Percentiles rank a stretch among this genome's conserved stretches.
Evolutionary conservation across 2,329 filamentous ascomycete species (phyloP).

Genomic region (Lecanoromycetidae sp.): DNA sequence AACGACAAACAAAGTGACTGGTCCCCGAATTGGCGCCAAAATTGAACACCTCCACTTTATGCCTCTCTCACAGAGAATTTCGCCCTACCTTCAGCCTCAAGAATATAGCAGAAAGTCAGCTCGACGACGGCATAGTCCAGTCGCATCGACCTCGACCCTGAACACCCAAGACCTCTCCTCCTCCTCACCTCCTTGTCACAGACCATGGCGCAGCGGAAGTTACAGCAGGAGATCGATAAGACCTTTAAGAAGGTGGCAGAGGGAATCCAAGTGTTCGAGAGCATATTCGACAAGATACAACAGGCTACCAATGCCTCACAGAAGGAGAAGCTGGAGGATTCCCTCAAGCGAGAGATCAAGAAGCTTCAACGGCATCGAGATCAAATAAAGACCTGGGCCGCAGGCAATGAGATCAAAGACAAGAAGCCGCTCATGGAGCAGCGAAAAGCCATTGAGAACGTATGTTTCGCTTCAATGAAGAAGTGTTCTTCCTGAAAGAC

Average conservation of each 20-base stretch:
- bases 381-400: slow-evolving; percentile 99
- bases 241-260: slow-evolving; percentile 98
- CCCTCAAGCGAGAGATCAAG: slow-evolving; percentile 98
- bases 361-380: slow-evolving; percentile 94
- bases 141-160: background rate
- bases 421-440: slow-evolving; percentile 91
- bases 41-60: slow-evolving; percentile 10
- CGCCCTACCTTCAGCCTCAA: background rate
- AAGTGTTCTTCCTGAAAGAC: background rate
- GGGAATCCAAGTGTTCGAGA: slow-evolving; percentile 82
- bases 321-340: slow-evolving; percentile 96
- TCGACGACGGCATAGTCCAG: slow-evolving; percentile 4
- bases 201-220: slow-evolving; percentile 87
- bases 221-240: slow-evolving; percentile 97
- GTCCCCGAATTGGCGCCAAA: too few species aligned
- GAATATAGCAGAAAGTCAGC: slow-evolving; percentile 22
- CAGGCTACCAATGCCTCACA: slow-evolving; percentile 84
- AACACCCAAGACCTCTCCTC: background rate
- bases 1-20: too few species aligned
- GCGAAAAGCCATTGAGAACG: slow-evolving; percentile 92
- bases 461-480: slow-evolving; percentile 30
- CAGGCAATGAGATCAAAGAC: slow-evolving; percentile 98
- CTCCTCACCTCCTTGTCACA: slow-evolving; percentile 18
- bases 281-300: slow-evolving; percentile 96
- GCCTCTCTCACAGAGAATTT: slow-evolving; percentile 7